A percentile compares a stretch with the other conserved stretches of the same genome.
Conservation (phyloP, 176 grass and related monocot genomes). For the Coix lacrymajobi region DNA sequence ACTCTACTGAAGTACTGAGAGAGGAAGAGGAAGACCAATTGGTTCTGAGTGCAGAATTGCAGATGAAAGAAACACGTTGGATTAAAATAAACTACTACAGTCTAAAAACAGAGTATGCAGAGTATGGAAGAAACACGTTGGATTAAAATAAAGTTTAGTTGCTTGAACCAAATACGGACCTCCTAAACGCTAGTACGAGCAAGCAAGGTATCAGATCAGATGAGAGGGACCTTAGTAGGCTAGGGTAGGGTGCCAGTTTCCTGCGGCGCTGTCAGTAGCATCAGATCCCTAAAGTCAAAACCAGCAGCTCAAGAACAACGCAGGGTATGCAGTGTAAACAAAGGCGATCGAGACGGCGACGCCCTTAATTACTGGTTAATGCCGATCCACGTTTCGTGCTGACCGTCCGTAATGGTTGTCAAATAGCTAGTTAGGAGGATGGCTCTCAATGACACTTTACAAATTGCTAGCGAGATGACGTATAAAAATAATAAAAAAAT, state of each 20-base stretch:
- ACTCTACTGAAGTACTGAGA: not conserved
- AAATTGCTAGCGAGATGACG: no score
- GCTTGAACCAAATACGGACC: no score
- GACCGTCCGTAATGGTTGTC: no score
- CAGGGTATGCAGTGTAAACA: conserved; percentile 34
- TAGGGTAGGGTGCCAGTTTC: not conserved
- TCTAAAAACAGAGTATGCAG: not conserved
- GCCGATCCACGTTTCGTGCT: conserved; percentile 50
- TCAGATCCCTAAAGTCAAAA: conserved; percentile 37
- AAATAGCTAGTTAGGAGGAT: no score
- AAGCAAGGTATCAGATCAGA: not conserved
- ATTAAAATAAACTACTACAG: no score
- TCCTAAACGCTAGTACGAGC: not conserved
- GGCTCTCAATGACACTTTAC: no score
- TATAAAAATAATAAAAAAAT: no score
- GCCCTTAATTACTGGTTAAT: conserved; percentile 48
- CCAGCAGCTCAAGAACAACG: conserved; percentile 27
- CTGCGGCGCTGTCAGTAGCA: not conserved
- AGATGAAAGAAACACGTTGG: not conserved
- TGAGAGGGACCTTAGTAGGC: not conserved
- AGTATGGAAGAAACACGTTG: no score
- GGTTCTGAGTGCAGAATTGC: not conserved
- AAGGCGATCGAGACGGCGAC: conserved; percentile 6
- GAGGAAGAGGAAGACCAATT: no score
- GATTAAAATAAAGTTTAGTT: no score